These are phyloP conservation scores for Ziziphus jujuba DNA, from an alignment of 306 rosid species.

Conservation along the genomic window DNA sequence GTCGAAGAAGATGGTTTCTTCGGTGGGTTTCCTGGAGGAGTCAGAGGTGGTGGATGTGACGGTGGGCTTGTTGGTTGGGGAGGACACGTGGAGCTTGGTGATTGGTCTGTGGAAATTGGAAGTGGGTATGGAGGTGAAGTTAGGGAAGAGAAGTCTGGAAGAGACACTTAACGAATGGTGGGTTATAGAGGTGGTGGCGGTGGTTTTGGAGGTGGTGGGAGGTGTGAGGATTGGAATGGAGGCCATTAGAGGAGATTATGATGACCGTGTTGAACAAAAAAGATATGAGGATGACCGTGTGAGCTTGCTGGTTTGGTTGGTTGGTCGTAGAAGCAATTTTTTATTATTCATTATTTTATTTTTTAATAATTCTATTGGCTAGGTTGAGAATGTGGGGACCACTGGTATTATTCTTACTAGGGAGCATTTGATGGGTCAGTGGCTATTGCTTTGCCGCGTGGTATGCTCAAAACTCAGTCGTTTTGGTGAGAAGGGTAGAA, in stretches of 20 bases:
- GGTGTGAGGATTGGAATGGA: conserved; percentile 48
- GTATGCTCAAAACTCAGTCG: no score
- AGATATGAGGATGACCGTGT: neutral
- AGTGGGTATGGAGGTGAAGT: conserved; percentile 18
- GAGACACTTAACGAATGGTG: conserved; percentile 25
- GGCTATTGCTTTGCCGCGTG: conserved; percentile 23
- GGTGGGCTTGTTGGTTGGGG: conserved; percentile 64
- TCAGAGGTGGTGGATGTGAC: conserved; percentile 20
- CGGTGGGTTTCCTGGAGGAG: conserved; percentile 31
- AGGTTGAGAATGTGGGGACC: conserved; percentile 16
- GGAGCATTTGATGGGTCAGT: neutral
- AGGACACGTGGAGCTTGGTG: conserved; percentile 66
- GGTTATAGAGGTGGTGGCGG: conserved; percentile 28
- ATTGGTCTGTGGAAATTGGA: conserved; percentile 29
- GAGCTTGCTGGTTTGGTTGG: conserved; percentile 13
- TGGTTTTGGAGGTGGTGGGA: no score
- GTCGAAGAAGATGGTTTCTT: conserved; percentile 81
- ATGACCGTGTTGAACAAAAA: neutral
- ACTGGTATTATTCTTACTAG: no score
- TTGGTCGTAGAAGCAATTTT: neutral
- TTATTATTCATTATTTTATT: conserved; percentile 1
- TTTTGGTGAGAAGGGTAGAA: no score
- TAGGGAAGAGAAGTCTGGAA: conserved; percentile 20
- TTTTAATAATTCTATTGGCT: conserved; percentile 33
- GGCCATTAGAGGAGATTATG: conserved; percentile 66